phyloP scores from a whole-genome alignment of 306 rosid genomes.

The Morella rubra region DNA sequence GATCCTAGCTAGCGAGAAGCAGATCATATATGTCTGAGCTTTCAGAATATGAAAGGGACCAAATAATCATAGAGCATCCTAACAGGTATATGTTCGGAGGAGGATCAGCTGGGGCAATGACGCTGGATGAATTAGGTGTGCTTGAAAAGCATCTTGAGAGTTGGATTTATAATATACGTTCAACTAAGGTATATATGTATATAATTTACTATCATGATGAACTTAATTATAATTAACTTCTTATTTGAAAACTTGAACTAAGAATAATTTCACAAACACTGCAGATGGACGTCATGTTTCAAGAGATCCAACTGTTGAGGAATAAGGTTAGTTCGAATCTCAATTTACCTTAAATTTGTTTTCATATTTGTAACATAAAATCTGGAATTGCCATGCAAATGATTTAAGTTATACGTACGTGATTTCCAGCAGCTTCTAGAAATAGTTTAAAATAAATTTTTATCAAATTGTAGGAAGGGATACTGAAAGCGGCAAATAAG shows the following conservation, averaged over 20 bases:
- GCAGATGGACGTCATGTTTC: slow-evolving; percentile 74
- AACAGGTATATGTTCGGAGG: slow-evolving; percentile 75
- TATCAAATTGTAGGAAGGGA: slow-evolving; percentile 41
- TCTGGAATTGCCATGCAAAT: background rate
- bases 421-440: no score
- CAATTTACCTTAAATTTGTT: background rate
- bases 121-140: slow-evolving; percentile 64
- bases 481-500: slow-evolving; percentile 55
- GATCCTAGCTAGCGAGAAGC: no score
- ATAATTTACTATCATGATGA: no score
- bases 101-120: slow-evolving; percentile 47
- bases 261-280: background rate
- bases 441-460: no score
- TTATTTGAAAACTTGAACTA: no score
- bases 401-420: no score
- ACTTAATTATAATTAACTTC: no score
- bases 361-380: background rate
- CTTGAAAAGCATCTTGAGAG: slow-evolving; percentile 82
- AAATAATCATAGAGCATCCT: background rate
- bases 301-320: slow-evolving; percentile 70
- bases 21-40: background rate
- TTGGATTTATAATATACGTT: slow-evolving; percentile 79
- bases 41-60: background rate
- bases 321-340: slow-evolving; percentile 54
- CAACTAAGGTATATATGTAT: slow-evolving; percentile 58